phyloP scores from a whole-genome alignment of 768 basidiomycete genomes.

The Pleurotus citrinopileatus region DNA sequence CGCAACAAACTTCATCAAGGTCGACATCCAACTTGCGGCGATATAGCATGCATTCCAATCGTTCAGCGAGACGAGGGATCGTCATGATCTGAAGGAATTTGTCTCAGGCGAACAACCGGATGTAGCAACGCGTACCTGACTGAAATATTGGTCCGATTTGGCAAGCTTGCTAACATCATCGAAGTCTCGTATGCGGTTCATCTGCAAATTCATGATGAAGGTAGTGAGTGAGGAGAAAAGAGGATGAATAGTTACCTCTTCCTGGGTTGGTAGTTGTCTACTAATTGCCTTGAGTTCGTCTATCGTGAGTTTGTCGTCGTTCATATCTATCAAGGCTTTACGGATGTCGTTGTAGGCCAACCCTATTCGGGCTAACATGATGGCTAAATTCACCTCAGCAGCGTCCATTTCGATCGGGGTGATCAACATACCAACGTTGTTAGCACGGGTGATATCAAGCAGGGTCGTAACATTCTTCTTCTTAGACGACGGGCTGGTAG shows the following conservation, averaged over 20 bases:
- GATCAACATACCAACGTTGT: slow-evolving; percentile 68
- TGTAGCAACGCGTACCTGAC: slow-evolving; percentile 46
- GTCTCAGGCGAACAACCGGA: neutral
- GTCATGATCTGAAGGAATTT: slow-evolving; percentile 56
- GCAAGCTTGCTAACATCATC: slow-evolving; percentile 72
- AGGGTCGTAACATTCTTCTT: slow-evolving; percentile 68
- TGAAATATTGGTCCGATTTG: slow-evolving; percentile 82
- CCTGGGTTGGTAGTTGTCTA: slow-evolving; percentile 73
- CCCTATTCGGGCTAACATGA: slow-evolving; percentile 81
- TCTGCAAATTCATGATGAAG: slow-evolving; percentile 35
- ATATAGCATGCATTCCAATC: slow-evolving; percentile 82
- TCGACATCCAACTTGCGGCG: slow-evolving; percentile 80
- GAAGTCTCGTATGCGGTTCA: slow-evolving; percentile 64
- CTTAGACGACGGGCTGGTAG: slow-evolving; percentile 32
- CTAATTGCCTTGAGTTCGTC: slow-evolving; percentile 77
- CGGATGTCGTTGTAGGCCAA: slow-evolving; percentile 61
- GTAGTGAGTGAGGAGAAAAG: too few species aligned
- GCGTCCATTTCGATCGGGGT: slow-evolving; percentile 6
- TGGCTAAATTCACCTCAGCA: slow-evolving; percentile 42
- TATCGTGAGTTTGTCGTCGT: slow-evolving; percentile 64
- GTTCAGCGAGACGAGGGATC: slow-evolving; percentile 71
- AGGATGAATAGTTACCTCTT: slow-evolving; percentile 54
- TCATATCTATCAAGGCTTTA: slow-evolving; percentile 66
- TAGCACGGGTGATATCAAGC: slow-evolving; percentile 78
- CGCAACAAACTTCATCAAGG: slow-evolving; percentile 80